phyloP scores from a whole-genome alignment of 2,329 filamentous ascomycete species.

The Ophiocordyceps robertsii region DNA sequence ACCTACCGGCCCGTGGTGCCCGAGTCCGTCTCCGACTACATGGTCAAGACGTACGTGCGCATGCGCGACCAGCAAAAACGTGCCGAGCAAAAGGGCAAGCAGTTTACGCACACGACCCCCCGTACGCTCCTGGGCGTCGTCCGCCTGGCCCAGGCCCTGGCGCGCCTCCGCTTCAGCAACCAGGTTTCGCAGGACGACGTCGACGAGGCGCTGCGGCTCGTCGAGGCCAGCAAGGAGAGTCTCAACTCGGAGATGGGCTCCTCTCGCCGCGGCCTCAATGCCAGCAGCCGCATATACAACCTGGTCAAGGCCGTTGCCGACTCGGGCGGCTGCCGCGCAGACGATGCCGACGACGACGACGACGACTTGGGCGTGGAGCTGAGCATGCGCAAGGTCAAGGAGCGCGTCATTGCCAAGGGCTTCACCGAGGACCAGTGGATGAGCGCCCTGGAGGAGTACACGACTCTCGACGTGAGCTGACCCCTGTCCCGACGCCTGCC shows the following conservation, averaged over 20 bases:
- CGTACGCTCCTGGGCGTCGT: constrained; percentile 88
- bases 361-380: constrained; percentile 50
- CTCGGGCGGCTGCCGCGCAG: constrained; percentile 70
- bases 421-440: constrained; percentile 93
- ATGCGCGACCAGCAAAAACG: constrained; percentile 86
- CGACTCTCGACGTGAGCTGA: constrained; percentile 68
- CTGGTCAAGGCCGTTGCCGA: constrained; percentile 82
- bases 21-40: constrained; percentile 79
- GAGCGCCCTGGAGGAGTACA: constrained; percentile 79
- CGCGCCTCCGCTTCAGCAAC: constrained; percentile 77
- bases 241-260: constrained; percentile 57
- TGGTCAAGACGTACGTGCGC: constrained; percentile 91
- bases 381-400: constrained; percentile 76
- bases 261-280: constrained; percentile 56
- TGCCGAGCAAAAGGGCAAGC: constrained; percentile 80
- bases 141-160: constrained; percentile 85
- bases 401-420: constrained; percentile 87
- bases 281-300: constrained; percentile 86
- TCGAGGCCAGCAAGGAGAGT: constrained; percentile 88
- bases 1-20: constrained; percentile 81
- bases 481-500: not conserved
- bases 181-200: constrained; percentile 84
- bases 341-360: constrained; percentile 43
- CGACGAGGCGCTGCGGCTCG: constrained; percentile 80
- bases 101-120: constrained; percentile 87